Base-by-base conservation (phyloP, 2,329 filamentous ascomycete species). In the Fonsecaea monophora region DNA sequence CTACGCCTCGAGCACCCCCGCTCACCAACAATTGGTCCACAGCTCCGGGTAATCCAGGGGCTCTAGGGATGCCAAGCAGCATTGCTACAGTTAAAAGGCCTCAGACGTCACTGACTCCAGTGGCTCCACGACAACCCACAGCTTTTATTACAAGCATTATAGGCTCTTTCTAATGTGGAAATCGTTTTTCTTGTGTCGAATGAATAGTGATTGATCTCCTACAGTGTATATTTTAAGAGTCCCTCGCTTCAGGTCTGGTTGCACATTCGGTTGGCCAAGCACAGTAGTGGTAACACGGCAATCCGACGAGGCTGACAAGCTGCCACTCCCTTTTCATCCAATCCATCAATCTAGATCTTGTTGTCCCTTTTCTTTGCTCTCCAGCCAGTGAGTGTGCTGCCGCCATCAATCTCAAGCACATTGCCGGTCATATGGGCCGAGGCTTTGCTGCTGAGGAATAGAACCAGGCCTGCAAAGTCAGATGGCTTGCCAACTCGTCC, bases 391-490 rank as follows among this genome's bases (percentile, higher is more conserved):
- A 79, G 68, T 9, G 75, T 82, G 45, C 77, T 78, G 3, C 82
- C 82, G 4, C 82, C 82, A 74, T 84, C 82, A 62, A 84, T 73
- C 75, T 83, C 82, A 30, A 83, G 72, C 13, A 80, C 81, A 71
- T 82, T 82, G 35, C 70, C 70, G 0, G 68, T 82, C 75, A 83
- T 79, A 70, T 84, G 81, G 12, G 78, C 79, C n/a, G 74, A 74
- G 0, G 74, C 82, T 37, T 70, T 57, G 56, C 77, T 79, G 34
- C 77, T 78, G 64, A 83, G 70, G 71, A 82, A 84, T 58, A 84
- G 64, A 45, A 83, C 76, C 69, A 82, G 54, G 0, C 82, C 82
- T 2, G 78, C 82, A 71, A 84, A 83, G 68, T 84, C 82, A 63
- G 78, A 77, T 1, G 82, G 81, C 70, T 80, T 82, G 3, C 82